These are phyloP conservation scores for Dictyostelium brefeldianum DNA, from an alignment of 78 protist genomes.

Conservation along the genomic window DNA sequence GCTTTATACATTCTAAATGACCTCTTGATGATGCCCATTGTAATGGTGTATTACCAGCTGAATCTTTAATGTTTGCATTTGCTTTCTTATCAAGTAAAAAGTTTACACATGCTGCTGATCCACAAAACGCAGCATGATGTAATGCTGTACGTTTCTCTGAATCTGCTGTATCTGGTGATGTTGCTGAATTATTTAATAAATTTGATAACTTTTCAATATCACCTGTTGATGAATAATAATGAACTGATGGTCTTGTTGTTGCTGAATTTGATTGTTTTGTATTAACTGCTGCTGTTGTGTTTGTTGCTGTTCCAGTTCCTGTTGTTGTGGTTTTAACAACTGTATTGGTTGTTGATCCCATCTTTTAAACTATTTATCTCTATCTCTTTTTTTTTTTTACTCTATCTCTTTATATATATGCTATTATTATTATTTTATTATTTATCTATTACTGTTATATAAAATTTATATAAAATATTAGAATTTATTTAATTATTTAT, in stretches of 20 bases:
- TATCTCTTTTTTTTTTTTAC: no score
- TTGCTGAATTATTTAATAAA: slow-evolving; percentile 74
- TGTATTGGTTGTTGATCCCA: slow-evolving; percentile 11
- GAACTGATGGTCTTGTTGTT: slow-evolving; percentile 78
- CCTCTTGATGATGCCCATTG: slow-evolving; percentile 79
- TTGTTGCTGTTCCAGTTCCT: background rate
- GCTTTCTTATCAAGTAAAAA: slow-evolving; percentile 66
- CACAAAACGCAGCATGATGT: slow-evolving; percentile 80
- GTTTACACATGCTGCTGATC: slow-evolving; percentile 63
- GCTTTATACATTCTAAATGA: slow-evolving; percentile 62
- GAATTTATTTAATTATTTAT: no score
- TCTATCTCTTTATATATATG: no score
- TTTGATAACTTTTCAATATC: slow-evolving; percentile 66
- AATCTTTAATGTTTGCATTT: slow-evolving; percentile 40
- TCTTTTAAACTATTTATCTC: no score
- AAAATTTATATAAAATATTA: no score
- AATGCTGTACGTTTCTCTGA: slow-evolving; percentile 69
- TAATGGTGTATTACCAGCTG: slow-evolving; percentile 63
- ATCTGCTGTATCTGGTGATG: slow-evolving; percentile 56
- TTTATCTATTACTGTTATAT: no score
- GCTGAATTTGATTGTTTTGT: slow-evolving; percentile 35
- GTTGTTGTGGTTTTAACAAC: background rate
- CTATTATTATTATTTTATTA: no score
- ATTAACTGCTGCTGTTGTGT: background rate
- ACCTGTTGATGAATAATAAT: slow-evolving; percentile 74